Evolutionary conservation across 805 yeast genomes (phyloP).

Genomic region (Schizosaccharomyces cryophilus): DNA sequence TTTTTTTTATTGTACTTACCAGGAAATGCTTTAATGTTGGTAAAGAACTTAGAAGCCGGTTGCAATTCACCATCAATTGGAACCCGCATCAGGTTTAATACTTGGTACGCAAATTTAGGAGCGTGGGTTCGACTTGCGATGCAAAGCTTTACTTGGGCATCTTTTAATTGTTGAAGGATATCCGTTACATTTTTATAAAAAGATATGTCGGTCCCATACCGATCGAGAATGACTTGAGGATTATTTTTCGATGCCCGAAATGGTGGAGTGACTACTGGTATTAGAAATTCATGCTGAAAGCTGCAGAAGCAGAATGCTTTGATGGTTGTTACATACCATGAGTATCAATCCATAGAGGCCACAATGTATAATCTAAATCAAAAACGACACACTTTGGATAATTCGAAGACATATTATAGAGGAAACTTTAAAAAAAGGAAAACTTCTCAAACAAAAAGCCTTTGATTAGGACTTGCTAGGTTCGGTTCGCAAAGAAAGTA

Average conservation of each 20-base stretch:
- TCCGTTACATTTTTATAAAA: constrained; percentile 46
- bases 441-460: not conserved
- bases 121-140: constrained; percentile 63
- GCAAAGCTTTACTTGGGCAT: constrained; percentile 26
- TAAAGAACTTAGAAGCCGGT: constrained; percentile 29
- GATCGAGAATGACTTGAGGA: constrained; percentile 22
- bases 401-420: not conserved
- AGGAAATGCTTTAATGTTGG: constrained; percentile 44
- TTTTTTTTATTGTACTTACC: constrained; percentile 12
- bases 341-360: constrained; percentile 58
- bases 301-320: not conserved
- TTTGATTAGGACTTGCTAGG: too few relatives aligned
- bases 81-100: constrained; percentile 20
- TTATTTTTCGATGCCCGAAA: constrained; percentile 5
- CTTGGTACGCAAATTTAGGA: constrained; percentile 45
- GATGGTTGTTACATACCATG: constrained; percentile 26
- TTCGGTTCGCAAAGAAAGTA: too few relatives aligned
- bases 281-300: not conserved
- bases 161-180: constrained; percentile 29
- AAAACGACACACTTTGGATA: constrained; percentile 36
- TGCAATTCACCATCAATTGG: constrained; percentile 16
- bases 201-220: constrained; percentile 27
- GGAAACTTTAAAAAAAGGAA: not conserved
- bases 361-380: constrained; percentile 51
- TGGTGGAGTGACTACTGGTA: not conserved